Evolutionary conservation across 2,329 filamentous ascomycete species (phyloP).

Genomic region (Colletotrichum liriopes): DNA sequence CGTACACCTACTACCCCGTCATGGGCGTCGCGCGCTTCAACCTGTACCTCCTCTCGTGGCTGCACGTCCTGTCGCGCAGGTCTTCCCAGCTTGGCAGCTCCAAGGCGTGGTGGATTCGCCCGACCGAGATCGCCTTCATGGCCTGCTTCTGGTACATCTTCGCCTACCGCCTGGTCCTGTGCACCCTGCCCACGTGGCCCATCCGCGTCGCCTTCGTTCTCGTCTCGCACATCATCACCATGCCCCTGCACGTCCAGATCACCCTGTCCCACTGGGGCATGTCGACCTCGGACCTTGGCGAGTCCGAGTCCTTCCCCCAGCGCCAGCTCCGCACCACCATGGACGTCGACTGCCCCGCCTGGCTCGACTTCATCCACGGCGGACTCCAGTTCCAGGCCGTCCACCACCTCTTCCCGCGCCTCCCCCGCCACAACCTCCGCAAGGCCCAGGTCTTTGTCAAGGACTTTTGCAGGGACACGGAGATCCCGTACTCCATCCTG

Average conservation of each 20-base stretch:
- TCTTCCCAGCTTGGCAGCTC: conserved; percentile 69
- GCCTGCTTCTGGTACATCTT: conserved; percentile 78
- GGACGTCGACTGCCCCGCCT: conserved; percentile 81
- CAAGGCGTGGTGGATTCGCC: conserved; percentile 78
- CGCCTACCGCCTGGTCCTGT: conserved; percentile 76
- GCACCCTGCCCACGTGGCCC: conserved; percentile 70
- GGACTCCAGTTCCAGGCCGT: conserved; percentile 82
- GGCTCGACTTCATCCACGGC: conserved; percentile 81
- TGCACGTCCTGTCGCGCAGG: conserved; percentile 71
- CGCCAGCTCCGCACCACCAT: conserved; percentile 81
- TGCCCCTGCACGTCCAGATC: conserved; percentile 81
- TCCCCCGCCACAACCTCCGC: conserved; percentile 79
- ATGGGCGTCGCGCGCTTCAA: conserved; percentile 81
- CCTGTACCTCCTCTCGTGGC: conserved; percentile 78
- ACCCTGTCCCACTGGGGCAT: conserved; percentile 82
- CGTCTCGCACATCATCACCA: conserved; percentile 75
- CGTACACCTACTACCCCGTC: conserved; percentile 79
- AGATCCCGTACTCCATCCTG: conserved; percentile 74
- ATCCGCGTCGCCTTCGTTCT: conserved; percentile 74
- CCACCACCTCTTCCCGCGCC: conserved; percentile 78
- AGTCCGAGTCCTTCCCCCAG: conserved; percentile 77
- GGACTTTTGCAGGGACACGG: conserved; percentile 76
- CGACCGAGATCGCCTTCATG: conserved; percentile 76
- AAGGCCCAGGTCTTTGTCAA: conserved; percentile 71
- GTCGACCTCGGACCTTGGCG: conserved; percentile 76